Evolutionary conservation across 306 rosid species (phyloP).

Genomic region (Corylus americana): DNA sequence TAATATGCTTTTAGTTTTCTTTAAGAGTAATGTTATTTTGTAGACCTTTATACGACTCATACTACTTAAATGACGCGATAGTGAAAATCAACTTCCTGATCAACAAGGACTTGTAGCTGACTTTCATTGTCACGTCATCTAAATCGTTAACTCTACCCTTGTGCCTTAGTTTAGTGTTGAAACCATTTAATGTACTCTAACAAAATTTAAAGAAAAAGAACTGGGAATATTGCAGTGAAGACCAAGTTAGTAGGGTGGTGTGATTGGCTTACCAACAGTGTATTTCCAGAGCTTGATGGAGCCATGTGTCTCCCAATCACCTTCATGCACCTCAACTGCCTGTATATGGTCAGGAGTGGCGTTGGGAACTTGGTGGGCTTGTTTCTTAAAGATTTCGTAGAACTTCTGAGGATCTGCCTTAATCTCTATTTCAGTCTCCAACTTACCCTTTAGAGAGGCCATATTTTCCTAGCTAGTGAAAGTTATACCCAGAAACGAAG

Average conservation of each 20-base stretch:
- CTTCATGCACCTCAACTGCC: constrained; percentile 43
- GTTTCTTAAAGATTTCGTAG: constrained; percentile 21
- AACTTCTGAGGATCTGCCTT: constrained; percentile 27
- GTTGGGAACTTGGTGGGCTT: constrained; percentile 25
- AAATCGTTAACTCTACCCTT: not conserved
- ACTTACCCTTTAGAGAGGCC: constrained; percentile 31
- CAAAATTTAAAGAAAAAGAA: not conserved
- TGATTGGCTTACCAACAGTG: constrained; percentile 30
- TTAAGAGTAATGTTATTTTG: no score
- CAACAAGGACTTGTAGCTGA: no score
- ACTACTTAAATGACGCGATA: no score
- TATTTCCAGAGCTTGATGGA: constrained; percentile 42
- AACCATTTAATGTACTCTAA: no score
- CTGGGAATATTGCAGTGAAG: not conserved
- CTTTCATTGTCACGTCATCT: no score
- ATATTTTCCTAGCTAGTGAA: not conserved
- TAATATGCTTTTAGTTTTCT: no score
- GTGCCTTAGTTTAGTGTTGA: not conserved
- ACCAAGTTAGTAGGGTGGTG: not conserved
- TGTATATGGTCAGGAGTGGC: constrained; percentile 21
- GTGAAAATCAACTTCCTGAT: no score
- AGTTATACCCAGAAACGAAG: not conserved
- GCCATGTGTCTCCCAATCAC: constrained; percentile 53
- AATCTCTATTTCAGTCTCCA: constrained; percentile 34
- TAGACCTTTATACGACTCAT: no score